Evolutionary conservation across 2,329 filamentous ascomycete species (phyloP), one percentile per base, ranked within the genome.

Genomic region (Teratosphaeria viscida): DNA sequence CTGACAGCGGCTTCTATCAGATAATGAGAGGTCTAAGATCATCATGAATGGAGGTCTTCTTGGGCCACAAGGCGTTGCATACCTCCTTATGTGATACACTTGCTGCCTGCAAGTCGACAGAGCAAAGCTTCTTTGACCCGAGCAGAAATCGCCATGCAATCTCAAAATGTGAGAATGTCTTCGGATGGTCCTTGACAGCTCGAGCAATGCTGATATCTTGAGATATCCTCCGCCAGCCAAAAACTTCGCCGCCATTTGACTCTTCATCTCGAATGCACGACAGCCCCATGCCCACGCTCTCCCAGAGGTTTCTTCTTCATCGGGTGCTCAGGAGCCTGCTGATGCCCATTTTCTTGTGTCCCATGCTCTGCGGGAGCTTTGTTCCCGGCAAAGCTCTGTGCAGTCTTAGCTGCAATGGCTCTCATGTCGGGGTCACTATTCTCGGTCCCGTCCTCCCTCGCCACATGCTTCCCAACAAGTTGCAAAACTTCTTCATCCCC

Each of bases 301-400:
- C 61, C 63, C 7, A 60, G 43, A 16, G 52, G 35, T 52, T 60
- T 60, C 32, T 54, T 57, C n/a, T 27, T 19, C 16, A 55, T 39
- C 14, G 59, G 55, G 8, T 35, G n/a, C 16, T 54, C 14, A 23
- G n/a, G 8, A 37, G n/a, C 16, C 23, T 23, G 47, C 23, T 37
- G 57, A 57, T 27, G n/a, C n/a, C 55, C 52, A 52, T 54, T 35
- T 26, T 32, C 26, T 3, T 37, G 56, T 29, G 19, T 49, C 35
- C 43, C 52, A 23, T 52, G 32, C 52, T 57, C 59, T 3, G 26
- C 23, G 27, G 23, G 26, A 27, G 26, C 54, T 47, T 59, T 65
- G 52, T 67, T 67, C 8, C 63, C 62, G 12, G 68, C 67, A 59
- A 70, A 70, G 19, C 64, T 64, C 61, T 70, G 68, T 52, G 67